Evolutionary conservation across 2,329 filamentous ascomycete genomes (phyloP).

Genomic region (Arthrinium phaeospermum): DNA sequence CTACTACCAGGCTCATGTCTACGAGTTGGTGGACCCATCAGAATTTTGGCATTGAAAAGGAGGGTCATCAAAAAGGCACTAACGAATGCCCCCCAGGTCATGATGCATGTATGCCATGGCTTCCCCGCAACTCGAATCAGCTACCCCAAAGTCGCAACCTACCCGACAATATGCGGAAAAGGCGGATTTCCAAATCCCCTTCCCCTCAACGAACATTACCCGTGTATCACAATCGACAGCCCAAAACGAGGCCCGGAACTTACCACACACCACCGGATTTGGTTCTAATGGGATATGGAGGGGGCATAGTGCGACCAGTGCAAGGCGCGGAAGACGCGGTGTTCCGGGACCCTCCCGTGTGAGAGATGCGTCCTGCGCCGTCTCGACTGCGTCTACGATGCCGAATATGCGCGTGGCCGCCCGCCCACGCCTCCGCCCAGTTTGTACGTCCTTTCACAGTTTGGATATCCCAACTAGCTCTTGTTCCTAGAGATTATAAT

Average conservation of each 20-base stretch:
- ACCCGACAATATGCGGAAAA: background rate
- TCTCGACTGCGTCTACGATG: conserved; percentile 42
- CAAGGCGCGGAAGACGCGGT: conserved; percentile 45
- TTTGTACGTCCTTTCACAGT: background rate
- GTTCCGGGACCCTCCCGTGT: conserved; percentile 45
- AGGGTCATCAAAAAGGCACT: background rate
- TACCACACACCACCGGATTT: background rate
- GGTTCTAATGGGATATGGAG: background rate
- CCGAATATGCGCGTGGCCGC: conserved; percentile 43
- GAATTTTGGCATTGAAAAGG: background rate
- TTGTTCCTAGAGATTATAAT: no score
- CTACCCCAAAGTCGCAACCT: background rate
- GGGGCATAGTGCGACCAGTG: conserved; percentile 41
- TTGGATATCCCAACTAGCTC: no score
- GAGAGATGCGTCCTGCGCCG: conserved; percentile 36
- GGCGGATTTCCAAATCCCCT: background rate
- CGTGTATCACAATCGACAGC: background rate
- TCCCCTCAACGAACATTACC: background rate
- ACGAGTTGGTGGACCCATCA: no score
- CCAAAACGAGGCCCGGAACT: no score
- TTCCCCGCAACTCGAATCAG: background rate
- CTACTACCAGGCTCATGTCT: no score
- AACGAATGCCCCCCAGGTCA: background rate
- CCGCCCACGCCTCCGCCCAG: conserved; percentile 42
- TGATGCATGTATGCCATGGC: background rate